These are phyloP conservation scores for Syzygium malaccense DNA, from an alignment of 441 rosid species.

Conservation along the genomic window DNA sequence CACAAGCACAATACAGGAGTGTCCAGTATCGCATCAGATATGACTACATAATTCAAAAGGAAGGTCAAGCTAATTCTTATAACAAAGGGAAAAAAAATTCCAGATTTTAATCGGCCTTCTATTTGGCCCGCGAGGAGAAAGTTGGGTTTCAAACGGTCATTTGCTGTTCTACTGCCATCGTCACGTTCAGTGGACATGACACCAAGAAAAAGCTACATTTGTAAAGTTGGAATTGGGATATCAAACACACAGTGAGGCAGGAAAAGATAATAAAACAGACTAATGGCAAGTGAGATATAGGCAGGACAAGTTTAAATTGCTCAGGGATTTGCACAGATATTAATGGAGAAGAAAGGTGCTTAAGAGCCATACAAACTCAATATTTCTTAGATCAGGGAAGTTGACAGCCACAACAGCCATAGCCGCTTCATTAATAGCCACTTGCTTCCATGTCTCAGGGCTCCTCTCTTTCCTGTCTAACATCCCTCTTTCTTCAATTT, in stretches of 20 bases:
- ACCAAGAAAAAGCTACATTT: background rate
- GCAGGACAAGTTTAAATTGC: background rate
- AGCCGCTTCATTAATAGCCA: constrained; percentile 90
- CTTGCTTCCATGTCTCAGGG: constrained; percentile 74
- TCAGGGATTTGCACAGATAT: background rate
- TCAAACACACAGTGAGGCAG: background rate
- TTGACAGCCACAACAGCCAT: constrained; percentile 93
- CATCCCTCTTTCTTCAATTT: constrained; percentile 95
- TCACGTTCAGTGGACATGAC: background rate
- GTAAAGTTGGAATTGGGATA: background rate
- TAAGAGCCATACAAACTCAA: constrained; percentile 68
- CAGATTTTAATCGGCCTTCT: background rate
- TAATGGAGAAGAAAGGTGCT: background rate
- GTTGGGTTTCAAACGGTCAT: background rate
- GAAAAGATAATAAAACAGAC: background rate
- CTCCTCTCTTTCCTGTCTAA: constrained; percentile 84
- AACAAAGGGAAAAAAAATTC: background rate
- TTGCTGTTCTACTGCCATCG: background rate
- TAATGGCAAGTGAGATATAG: background rate
- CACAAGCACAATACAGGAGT: background rate
- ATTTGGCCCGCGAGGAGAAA: background rate
- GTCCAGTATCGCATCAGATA: background rate
- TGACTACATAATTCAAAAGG: background rate
- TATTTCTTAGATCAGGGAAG: constrained; percentile 81
- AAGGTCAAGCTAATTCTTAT: background rate